These are phyloP conservation scores for Begonia fuchsioides DNA, from an alignment of 306 rosid genomes.

Conservation along the genomic window DNA sequence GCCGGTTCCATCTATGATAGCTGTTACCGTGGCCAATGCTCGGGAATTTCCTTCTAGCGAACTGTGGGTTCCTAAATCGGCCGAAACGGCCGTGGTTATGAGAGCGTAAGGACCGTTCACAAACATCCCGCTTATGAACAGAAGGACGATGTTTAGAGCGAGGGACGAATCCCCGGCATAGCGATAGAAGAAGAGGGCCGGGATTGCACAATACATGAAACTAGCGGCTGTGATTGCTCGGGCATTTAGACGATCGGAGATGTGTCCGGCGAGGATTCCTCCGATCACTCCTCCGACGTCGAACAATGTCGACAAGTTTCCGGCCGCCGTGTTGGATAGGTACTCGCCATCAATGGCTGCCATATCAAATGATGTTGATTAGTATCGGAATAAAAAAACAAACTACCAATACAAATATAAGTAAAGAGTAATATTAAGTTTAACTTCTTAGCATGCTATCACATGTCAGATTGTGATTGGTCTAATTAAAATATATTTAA, in stretches of 20 bases:
- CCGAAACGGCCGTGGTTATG: constrained; percentile 92
- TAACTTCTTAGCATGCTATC: too few relatives aligned
- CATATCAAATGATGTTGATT: constrained; percentile 6
- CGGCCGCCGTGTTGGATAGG: constrained; percentile 63
- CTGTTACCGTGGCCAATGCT: constrained; percentile 90
- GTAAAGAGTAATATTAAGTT: too few relatives aligned
- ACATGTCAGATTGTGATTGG: too few relatives aligned
- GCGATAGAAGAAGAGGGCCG: constrained; percentile 78
- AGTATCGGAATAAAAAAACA: not conserved
- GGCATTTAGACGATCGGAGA: constrained; percentile 73
- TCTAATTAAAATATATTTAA: too few relatives aligned
- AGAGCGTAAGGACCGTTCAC: constrained; percentile 97
- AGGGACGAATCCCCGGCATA: constrained; percentile 59
- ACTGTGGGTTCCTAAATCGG: constrained; percentile 93
- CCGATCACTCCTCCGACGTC: constrained; percentile 94
- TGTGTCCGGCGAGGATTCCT: constrained; percentile 90
- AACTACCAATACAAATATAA: not conserved
- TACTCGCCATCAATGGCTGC: constrained; percentile 85
- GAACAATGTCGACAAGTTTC: constrained; percentile 73
- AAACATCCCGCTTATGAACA: constrained; percentile 88
- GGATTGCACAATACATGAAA: constrained; percentile 98
- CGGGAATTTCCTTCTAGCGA: constrained; percentile 74
- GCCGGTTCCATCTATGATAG: constrained; percentile 93
- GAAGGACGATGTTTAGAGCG: constrained; percentile 32
- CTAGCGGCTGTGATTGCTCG: constrained; percentile 97